Evolutionary conservation across 106 monocot species (phyloP).

Genomic region (Vanilla planifolia): DNA sequence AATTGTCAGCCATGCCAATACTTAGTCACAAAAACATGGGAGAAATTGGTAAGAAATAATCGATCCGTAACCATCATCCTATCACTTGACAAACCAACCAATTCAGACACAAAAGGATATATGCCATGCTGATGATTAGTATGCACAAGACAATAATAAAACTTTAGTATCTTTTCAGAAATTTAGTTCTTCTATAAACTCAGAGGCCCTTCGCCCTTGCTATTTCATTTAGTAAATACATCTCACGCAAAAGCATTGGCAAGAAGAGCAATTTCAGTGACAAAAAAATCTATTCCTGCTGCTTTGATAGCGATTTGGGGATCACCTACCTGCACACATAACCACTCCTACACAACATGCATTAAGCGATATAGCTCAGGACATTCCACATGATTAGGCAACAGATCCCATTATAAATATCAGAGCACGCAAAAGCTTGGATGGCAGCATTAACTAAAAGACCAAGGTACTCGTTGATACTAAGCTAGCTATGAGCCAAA

Average conservation of each 20-base stretch:
- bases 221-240: too few relatives aligned
- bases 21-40: not conserved
- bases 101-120: too few relatives aligned
- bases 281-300: constrained; percentile 1
- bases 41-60: too few relatives aligned
- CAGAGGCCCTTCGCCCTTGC: too few relatives aligned
- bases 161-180: too few relatives aligned
- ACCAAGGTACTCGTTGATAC: not conserved
- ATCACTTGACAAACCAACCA: too few relatives aligned
- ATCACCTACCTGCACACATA: not conserved
- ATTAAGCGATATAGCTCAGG: not conserved
- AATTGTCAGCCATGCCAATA: too few relatives aligned
- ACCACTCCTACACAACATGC: not conserved
- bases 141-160: too few relatives aligned
- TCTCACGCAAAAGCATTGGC: constrained; percentile 7
- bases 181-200: too few relatives aligned
- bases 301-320: constrained; percentile 11
- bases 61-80: too few relatives aligned
- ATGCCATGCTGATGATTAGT: not conserved
- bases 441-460: not conserved
- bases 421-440: not conserved
- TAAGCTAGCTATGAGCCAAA: not conserved
- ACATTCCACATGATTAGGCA: not conserved
- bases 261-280: constrained; percentile 8
- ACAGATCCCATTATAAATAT: too few relatives aligned